Percentiles rank a stretch among this genome's conserved stretches.
Evolutionary conservation across 1,284 basidiomycete genomes (phyloP).

Genomic region (Trametes polyzona): DNA sequence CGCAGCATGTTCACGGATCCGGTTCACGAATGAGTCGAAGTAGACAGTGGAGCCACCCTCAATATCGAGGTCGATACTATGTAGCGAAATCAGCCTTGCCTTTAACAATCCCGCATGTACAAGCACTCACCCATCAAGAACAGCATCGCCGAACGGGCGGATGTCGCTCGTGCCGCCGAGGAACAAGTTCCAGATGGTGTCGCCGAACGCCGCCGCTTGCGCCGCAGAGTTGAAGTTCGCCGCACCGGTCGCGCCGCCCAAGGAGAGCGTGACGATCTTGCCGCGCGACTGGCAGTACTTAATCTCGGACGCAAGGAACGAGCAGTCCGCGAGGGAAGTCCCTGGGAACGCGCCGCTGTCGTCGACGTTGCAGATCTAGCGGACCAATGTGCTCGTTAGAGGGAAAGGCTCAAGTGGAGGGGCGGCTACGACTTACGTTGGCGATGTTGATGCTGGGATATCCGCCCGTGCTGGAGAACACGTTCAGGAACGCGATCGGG

Average conservation of each 20-base stretch:
- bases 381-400: neutral
- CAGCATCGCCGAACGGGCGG: constrained; percentile 63
- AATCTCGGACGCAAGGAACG: constrained; percentile 57
- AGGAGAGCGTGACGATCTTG: constrained; percentile 64
- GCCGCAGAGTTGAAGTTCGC: constrained; percentile 56
- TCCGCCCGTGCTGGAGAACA: constrained; percentile 57
- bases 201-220: constrained; percentile 54
- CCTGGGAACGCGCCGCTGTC: constrained; percentile 52
- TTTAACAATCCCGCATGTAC: neutral
- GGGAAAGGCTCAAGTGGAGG: too few relatives aligned
- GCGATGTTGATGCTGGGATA: constrained; percentile 64
- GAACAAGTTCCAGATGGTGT: constrained; percentile 68
- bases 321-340: constrained; percentile 59
- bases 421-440: constrained; percentile 49
- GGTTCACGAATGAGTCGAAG: constrained; percentile 56
- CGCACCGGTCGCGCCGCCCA: constrained; percentile 65
- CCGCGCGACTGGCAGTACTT: constrained; percentile 63
- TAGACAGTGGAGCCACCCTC: constrained; percentile 58
- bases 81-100: neutral
- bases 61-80: constrained; percentile 63
- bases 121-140: constrained; percentile 60
- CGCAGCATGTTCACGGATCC: constrained; percentile 49
- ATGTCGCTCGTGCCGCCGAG: constrained; percentile 57
- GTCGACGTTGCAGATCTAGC: constrained; percentile 51
- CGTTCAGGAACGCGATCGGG: constrained; percentile 61